These are phyloP conservation scores for Ceratobasidium sp. DNA, from an alignment of 1,284 basidiomycete species.

Conservation along the genomic window DNA sequence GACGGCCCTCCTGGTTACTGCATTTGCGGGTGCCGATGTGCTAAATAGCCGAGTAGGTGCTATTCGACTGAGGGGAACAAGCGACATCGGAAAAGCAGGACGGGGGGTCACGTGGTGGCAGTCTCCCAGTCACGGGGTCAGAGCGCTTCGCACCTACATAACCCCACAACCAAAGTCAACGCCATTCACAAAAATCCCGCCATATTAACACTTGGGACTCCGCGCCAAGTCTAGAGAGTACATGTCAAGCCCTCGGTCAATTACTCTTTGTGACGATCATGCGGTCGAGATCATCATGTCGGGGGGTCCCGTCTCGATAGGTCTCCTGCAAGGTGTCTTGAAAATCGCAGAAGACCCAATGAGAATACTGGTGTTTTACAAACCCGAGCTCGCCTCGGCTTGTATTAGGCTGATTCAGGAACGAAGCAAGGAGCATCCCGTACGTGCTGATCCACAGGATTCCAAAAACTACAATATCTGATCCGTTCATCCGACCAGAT, in stretches of 20 bases:
- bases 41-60: conserved; percentile 7
- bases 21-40: conserved; percentile 19
- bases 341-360: not conserved
- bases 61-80: conserved; percentile 5
- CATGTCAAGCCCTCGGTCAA: not conserved
- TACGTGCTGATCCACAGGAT: not conserved
- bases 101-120: not conserved
- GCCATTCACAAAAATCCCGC: not conserved
- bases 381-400: not conserved
- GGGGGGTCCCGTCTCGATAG: not conserved
- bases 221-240: not conserved
- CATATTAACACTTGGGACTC: not conserved
- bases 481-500: not conserved
- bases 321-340: not conserved
- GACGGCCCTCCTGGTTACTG: conserved; percentile 16
- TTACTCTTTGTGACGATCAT: not conserved
- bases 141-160: no score
- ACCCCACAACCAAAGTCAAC: not conserved
- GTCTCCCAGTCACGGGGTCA: not conserved
- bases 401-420: not conserved
- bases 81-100: conserved; percentile 13
- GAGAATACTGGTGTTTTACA: no score
- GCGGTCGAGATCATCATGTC: not conserved
- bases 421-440: not conserved
- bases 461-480: not conserved